Conservation (phyloP, 208 protist species). For the Entamoeba moshkovskii region DNA sequence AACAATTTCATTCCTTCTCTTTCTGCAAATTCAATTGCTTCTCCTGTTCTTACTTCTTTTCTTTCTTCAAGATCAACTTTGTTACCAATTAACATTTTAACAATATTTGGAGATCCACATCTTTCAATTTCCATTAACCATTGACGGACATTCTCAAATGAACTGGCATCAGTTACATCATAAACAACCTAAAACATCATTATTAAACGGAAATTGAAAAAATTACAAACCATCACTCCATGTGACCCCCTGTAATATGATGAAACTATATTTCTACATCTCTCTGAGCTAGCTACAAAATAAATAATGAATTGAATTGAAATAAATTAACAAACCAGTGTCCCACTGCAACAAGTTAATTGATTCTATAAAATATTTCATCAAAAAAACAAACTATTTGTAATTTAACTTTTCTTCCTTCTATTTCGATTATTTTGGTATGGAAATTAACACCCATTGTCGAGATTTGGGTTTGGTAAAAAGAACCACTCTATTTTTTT, state of each 20-base stretch:
- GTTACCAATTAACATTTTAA: conserved; percentile 13
- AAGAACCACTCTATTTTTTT: not conserved
- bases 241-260: not conserved
- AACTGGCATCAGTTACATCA: not conserved
- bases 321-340: not conserved
- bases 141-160: conserved; percentile 10
- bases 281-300: not conserved
- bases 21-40: not conserved
- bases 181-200: conserved; percentile 7
- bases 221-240: conserved; percentile 12
- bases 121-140: conserved; percentile 18
- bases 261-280: not conserved
- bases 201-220: not conserved
- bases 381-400: not conserved
- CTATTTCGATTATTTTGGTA: not conserved
- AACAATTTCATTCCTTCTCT: not conserved
- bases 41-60: not conserved
- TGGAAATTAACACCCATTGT: conserved; percentile 1
- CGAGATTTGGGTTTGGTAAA: not conserved
- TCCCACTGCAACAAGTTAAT: not conserved
- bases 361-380: not conserved
- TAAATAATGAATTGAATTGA: no score
- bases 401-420: not conserved
- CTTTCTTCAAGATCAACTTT: conserved; percentile 5
- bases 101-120: not conserved